These are phyloP conservation scores for Tylopilus vinaceipallidus DNA, from an alignment of 768 basidiomycete genomes.

Conservation along the genomic window DNA sequence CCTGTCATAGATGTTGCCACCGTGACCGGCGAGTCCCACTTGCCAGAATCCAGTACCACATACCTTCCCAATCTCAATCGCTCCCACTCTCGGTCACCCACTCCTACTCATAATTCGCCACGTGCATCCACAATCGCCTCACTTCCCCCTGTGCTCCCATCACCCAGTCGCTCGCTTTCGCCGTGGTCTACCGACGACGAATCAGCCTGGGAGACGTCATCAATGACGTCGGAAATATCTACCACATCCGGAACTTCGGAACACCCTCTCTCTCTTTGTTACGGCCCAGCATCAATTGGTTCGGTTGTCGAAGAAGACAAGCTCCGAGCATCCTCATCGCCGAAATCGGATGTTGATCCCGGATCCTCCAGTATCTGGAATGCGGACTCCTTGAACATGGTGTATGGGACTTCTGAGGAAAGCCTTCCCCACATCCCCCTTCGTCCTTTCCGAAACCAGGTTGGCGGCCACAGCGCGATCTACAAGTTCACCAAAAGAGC, in stretches of 20 bases:
- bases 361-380: slow-evolving; percentile 22
- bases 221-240: slow-evolving; percentile 58
- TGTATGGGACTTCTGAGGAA: slow-evolving; percentile 50
- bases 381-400: slow-evolving; percentile 37
- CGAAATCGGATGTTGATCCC: slow-evolving; percentile 20
- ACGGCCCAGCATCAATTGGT: slow-evolving; percentile 19
- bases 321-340: background rate
- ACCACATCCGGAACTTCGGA: slow-evolving; percentile 47
- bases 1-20: slow-evolving; percentile 6
- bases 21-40: background rate
- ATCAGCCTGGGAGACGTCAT: slow-evolving; percentile 73
- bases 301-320: slow-evolving; percentile 18
- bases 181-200: slow-evolving; percentile 79
- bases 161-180: slow-evolving; percentile 36
- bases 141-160: slow-evolving; percentile 13
- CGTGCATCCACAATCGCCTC: slow-evolving; percentile 20
- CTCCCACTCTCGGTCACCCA: slow-evolving; percentile 36
- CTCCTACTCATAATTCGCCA: slow-evolving; percentile 36
- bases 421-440: slow-evolving; percentile 86
- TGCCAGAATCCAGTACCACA: background rate
- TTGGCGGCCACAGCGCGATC: slow-evolving; percentile 95
- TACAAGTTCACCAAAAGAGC: slow-evolving; percentile 98
- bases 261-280: slow-evolving; percentile 30
- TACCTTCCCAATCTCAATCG: slow-evolving; percentile 8
- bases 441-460: slow-evolving; percentile 95